phyloP scores from a whole-genome alignment of 768 basidiomycete species.

The Suillus clintonianus region DNA sequence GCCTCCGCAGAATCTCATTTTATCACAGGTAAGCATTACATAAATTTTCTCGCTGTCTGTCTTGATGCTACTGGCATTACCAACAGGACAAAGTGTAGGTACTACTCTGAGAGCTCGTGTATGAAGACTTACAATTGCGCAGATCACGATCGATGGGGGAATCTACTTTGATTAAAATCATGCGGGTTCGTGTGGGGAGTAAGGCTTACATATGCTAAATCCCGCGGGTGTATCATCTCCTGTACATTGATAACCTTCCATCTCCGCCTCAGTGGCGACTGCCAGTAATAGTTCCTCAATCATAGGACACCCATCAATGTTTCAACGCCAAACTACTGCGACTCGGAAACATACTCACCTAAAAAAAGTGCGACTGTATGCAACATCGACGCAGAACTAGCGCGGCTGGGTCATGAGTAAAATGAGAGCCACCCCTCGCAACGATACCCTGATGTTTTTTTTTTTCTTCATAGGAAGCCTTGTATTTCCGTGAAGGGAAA shows the following conservation, averaged over 20 bases:
- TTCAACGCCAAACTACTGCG: too few relatives aligned
- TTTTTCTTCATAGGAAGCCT: too few relatives aligned
- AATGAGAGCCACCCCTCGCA: conserved; percentile 53
- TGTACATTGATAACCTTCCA: not conserved
- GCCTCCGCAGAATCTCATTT: conserved; percentile 28
- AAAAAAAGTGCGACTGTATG: not conserved
- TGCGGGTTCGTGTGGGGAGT: not conserved
- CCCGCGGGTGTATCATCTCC: not conserved
- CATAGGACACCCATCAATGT: too few relatives aligned
- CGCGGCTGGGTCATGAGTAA: conserved; percentile 33
- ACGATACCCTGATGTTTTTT: conserved; percentile 47
- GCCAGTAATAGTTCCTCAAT: too few relatives aligned
- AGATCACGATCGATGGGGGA: conserved; percentile 7
- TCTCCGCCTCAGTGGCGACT: too few relatives aligned
- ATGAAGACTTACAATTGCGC: not conserved
- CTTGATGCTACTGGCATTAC: not conserved
- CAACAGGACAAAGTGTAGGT: not conserved
- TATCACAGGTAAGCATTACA: conserved; percentile 24
- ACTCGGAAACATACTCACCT: not conserved
- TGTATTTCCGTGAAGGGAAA: too few relatives aligned
- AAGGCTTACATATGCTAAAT: not conserved
- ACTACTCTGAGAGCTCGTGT: not conserved
- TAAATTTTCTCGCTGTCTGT: not conserved
- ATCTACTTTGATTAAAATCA: conserved; percentile 1
- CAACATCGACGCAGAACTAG: not conserved